Evolutionary conservation across 208 protist species (phyloP), one percentile per base, ranked within the genome.

Genomic region (Leishmania major): DNA sequence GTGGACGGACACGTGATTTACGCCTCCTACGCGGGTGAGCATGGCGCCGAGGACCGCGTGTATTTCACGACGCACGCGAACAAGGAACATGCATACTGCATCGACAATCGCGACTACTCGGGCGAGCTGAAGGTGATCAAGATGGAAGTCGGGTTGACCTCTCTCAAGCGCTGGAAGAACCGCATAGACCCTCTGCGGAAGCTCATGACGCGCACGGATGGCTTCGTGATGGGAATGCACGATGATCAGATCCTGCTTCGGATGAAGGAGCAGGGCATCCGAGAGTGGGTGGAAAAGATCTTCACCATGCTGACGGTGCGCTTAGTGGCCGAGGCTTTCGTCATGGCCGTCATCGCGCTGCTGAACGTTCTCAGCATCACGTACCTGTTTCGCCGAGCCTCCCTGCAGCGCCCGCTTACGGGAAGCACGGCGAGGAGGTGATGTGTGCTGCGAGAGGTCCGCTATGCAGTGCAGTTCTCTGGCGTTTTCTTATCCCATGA

Each of bases 201-300:
- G 72, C 69, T 90, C 28, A 95, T 97, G 94, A 73, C 82, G 37
- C 64, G 75, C n/a, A 88, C 91, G 11, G 92, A 96, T n/a, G 88
- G 91, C 59, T 89, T 88, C 45, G 91, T 97, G 70, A 81, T 96
- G 47, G 94, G 90, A 6, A 80, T 96, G 84, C 84, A 92, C 67
- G 87, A 95, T 8, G 96, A 98, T 67, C 93, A 97, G 79, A 93
- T 96, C 49, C 73, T 95, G 45, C 82, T 96, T 57, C 86, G 93
- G 0, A 67, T 94, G 35, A 92, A 94, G 40, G 94, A 98, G 80
- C 37, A 81, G 22, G 80, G 59, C 47, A 78, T 97, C 31, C 90
- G 94, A 5, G 85, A 93, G 53, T 87, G 86, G 47, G 67, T 93
- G 19, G 93, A 98, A 75, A 89, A 89, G 47, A 88, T 87, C 8